Evolutionary conservation across 352 stramenopile species (phyloP).

Genomic region (Phytophthora agathidicida): DNA sequence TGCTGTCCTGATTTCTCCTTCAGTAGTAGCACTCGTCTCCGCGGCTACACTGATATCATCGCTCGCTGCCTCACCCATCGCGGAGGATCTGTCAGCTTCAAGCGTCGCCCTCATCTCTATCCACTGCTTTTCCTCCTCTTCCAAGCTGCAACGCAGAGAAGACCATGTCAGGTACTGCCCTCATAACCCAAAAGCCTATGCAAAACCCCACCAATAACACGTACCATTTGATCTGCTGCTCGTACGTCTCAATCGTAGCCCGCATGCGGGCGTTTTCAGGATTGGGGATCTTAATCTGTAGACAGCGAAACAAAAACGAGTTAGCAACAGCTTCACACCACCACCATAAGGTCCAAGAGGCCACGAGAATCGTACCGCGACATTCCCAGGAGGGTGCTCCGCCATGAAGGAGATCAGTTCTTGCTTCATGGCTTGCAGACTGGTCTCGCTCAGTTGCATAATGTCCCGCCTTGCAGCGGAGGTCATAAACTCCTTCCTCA

Average conservation of each 20-base stretch:
- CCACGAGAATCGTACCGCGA: constrained; percentile 38
- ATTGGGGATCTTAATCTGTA: constrained; percentile 54
- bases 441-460: constrained; percentile 71
- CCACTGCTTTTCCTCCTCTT: constrained; percentile 65
- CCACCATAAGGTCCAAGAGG: no score
- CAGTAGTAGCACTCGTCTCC: constrained; percentile 2
- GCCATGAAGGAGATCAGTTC: constrained; percentile 69
- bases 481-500: constrained; percentile 68
- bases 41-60: background rate
- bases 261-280: constrained; percentile 69
- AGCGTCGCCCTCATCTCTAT: constrained; percentile 44
- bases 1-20: background rate
- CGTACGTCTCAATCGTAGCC: constrained; percentile 52
- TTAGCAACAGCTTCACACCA: background rate
- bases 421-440: constrained; percentile 65
- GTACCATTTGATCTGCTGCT: constrained; percentile 50
- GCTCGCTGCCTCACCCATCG: constrained; percentile 8
- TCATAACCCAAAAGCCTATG: background rate
- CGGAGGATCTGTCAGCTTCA: constrained; percentile 29
- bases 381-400: constrained; percentile 49
- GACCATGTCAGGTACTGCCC: background rate
- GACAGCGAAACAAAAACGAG: background rate
- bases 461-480: constrained; percentile 66
- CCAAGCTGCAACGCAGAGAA: constrained; percentile 34
- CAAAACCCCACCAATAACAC: background rate